These are phyloP conservation scores for Coelastrella sp. DNA, from an alignment of 139 green algal species.

Conservation along the genomic window DNA sequence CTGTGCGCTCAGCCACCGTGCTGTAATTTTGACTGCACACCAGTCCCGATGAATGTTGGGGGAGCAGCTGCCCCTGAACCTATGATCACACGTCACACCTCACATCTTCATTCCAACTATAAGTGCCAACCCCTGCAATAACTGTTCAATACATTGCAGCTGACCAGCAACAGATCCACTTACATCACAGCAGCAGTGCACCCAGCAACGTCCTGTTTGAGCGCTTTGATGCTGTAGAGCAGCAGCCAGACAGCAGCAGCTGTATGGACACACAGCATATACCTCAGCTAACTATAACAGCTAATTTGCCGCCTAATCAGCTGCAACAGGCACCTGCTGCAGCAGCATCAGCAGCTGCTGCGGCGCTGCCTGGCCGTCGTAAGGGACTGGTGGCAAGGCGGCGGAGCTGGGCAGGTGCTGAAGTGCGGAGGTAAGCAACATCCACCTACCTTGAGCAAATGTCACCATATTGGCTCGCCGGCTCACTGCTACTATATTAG, in stretches of 20 bases:
- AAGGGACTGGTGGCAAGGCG: constrained; percentile 16
- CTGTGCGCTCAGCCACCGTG: too few species aligned
- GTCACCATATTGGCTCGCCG: not conserved
- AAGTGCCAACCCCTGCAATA: not conserved
- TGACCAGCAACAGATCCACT: not conserved
- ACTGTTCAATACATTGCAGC: not conserved
- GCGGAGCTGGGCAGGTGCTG: constrained; percentile 5
- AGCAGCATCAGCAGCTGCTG: constrained; percentile 10
- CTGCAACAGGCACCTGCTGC: not conserved
- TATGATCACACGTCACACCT: not conserved
- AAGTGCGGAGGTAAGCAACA: not conserved
- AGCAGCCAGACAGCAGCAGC: constrained; percentile 5
- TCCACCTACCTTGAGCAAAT: too few species aligned
- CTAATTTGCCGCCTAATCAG: not conserved
- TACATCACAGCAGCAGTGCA: constrained; percentile 32
- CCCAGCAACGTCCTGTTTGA: not conserved
- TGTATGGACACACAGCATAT: not conserved
- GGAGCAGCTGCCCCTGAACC: too few species aligned
- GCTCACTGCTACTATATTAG: too few species aligned
- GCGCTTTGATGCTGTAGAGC: not conserved
- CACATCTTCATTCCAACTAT: not conserved
- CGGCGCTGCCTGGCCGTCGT: not conserved
- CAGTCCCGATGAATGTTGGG: too few species aligned
- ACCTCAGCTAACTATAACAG: not conserved
- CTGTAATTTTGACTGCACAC: too few species aligned